Evolutionary conservation across 2,329 filamentous ascomycete genomes (phyloP).

Genomic region (Paramyrothecium roridum): DNA sequence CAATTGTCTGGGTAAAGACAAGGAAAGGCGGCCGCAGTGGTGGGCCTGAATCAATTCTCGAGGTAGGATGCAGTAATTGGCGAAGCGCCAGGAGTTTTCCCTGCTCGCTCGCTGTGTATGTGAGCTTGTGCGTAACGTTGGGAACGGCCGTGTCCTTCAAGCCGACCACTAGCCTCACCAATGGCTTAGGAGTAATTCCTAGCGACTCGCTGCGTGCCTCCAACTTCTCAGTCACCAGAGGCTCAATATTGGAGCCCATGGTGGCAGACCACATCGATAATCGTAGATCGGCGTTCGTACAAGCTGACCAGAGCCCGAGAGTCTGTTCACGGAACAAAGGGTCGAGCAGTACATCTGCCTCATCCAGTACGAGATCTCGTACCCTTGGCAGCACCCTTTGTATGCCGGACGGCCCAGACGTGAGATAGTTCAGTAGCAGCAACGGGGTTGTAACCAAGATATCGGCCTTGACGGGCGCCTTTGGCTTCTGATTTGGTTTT

Average conservation of each 20-base stretch:
- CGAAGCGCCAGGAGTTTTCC: slow-evolving; percentile 91
- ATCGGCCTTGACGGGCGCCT: slow-evolving; percentile 29
- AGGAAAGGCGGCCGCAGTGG: slow-evolving; percentile 82
- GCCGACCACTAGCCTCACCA: slow-evolving; percentile 88
- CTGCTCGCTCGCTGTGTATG: slow-evolving; percentile 88
- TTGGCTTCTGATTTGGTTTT: slow-evolving; percentile 16
- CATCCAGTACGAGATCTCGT: slow-evolving; percentile 76
- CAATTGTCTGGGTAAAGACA: slow-evolving; percentile 94
- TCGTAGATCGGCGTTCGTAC: slow-evolving; percentile 65
- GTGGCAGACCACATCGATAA: slow-evolving; percentile 93
- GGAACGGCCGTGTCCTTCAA: slow-evolving; percentile 94
- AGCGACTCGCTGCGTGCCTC: slow-evolving; percentile 45
- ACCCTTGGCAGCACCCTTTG: slow-evolving; percentile 62
- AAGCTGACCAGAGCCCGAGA: slow-evolving; percentile 76
- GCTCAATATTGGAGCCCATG: slow-evolving; percentile 90
- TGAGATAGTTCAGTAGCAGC: slow-evolving; percentile 71
- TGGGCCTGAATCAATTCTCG: slow-evolving; percentile 51
- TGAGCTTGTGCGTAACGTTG: slow-evolving; percentile 83
- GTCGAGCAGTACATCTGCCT: slow-evolving; percentile 92
- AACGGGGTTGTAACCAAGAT: slow-evolving; percentile 45
- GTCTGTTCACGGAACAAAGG: slow-evolving; percentile 89
- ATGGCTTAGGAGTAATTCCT: slow-evolving; percentile 37
- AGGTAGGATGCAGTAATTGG: slow-evolving; percentile 78
- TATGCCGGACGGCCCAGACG: slow-evolving; percentile 37
- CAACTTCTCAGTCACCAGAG: slow-evolving; percentile 68